Base-by-base conservation (phyloP, 2,329 filamentous ascomycete species). In the Calonectria honghensis region DNA sequence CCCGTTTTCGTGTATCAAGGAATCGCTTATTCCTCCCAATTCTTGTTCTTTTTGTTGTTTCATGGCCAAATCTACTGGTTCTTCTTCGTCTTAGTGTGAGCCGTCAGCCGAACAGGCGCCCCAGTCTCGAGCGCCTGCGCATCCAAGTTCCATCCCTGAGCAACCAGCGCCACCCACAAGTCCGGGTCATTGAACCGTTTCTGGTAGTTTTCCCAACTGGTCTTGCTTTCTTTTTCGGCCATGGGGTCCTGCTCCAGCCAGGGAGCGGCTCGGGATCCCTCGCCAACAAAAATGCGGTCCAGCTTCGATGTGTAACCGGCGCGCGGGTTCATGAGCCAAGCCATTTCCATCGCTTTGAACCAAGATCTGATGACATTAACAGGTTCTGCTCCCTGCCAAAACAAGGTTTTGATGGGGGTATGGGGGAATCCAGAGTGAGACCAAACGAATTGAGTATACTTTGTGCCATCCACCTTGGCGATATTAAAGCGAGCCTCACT, bases 341-440 rank as follows among this genome's bases (percentile, higher is more conserved):
- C 84, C 20, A 83, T 81, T 54, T 86, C 82, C 81, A 86, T 79
- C 24, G 84, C 84, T 72, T 78, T 78, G 45, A 85, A 85, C 86
- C 85, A 87, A 0, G 84, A 84, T 24, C 79, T 75, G 2, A 86
- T 78, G 16, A 81, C 81, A 39, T 86, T 81, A 2, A 75, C 61
- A 0, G 84, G 79, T 24, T 77, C 73, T 1, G 82, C 79, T 0
- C 79, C 80, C 10, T 81, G 76, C 79, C 82, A 84, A 13, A 87
- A 82, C 29, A 87, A 78, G 52, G 86, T 82, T 54, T 82, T 83
- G 77, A 86, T 83, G 4, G 77, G 79, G 0, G 73, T 80, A n/a
- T 78, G 69, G 9, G 65, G 65, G 3, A 72, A 67, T 2, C 71
- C 76, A 9, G 72, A 68, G 41, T 81, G 78, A 5, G 80, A 79